Percentiles rank a stretch among this genome's conserved stretches.
These are phyloP conservation scores for Peniophora sp. DNA, from an alignment of 1,284 basidiomycete genomes.

Conservation along the genomic window DNA sequence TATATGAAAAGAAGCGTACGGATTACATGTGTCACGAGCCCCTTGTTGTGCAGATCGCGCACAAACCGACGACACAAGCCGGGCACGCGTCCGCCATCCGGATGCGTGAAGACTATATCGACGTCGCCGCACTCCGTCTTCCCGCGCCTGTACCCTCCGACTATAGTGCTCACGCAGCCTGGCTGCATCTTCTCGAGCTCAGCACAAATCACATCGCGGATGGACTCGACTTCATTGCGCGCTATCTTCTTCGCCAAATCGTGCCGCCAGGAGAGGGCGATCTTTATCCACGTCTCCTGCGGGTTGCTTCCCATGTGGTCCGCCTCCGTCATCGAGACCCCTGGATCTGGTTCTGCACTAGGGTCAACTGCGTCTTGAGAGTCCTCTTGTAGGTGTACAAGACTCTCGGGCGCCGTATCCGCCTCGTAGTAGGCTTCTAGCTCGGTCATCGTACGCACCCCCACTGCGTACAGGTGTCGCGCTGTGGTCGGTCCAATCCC, in stretches of 20 bases:
- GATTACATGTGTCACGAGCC: conserved; percentile 61
- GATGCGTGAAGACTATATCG: conserved; percentile 73
- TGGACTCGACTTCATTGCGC: conserved; percentile 60
- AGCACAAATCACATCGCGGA: conserved; percentile 44
- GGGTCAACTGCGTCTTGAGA: no score
- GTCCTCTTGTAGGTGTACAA: background rate
- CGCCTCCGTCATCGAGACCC: conserved; percentile 14
- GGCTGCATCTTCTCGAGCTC: conserved; percentile 49
- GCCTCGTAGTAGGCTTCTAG: conserved; percentile 59
- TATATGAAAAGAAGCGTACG: conserved; percentile 32
- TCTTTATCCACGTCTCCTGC: conserved; percentile 29
- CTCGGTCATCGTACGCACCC: conserved; percentile 53
- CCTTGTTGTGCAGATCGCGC: conserved; percentile 41
- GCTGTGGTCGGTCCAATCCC: conserved; percentile 68
- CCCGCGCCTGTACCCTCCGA: conserved; percentile 75
- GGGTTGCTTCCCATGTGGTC: conserved; percentile 10
- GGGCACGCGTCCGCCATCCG: conserved; percentile 37
- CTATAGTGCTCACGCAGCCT: conserved; percentile 59
- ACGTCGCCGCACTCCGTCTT: conserved; percentile 69
- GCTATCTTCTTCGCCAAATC: conserved; percentile 53
- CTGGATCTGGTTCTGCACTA: background rate
- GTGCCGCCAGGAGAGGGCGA: conserved; percentile 41
- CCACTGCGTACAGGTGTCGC: conserved; percentile 49
- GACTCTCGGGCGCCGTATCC: conserved; percentile 16
- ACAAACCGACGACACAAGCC: conserved; percentile 45